Percentiles rank a stretch among this genome's conserved stretches.
Conservation (phyloP, 257 asterid genomes). For the Plantago major region DNA sequence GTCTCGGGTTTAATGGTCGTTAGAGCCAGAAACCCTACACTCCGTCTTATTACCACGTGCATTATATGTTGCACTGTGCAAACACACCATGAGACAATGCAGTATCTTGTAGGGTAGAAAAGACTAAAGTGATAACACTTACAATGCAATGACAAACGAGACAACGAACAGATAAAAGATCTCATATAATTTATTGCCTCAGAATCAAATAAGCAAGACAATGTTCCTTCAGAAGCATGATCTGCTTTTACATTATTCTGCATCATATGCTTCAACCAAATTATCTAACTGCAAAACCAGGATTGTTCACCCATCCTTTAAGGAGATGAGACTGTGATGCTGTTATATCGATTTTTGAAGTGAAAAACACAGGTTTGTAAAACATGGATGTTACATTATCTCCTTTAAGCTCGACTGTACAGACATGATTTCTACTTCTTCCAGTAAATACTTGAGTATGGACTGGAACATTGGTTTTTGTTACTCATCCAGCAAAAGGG, state of each 20-base stretch:
- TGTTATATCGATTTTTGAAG: background rate
- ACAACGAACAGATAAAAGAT: too few relatives aligned
- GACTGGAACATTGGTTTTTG: background rate
- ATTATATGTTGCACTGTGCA: too few relatives aligned
- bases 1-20: too few relatives aligned
- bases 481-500: constrained; percentile 56
- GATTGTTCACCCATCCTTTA: background rate
- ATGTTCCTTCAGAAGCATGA: too few relatives aligned
- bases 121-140: too few relatives aligned
- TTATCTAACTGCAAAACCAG: background rate
- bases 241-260: background rate
- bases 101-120: too few relatives aligned
- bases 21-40: too few relatives aligned
- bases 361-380: background rate
- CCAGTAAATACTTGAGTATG: background rate
- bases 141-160: too few relatives aligned
- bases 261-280: background rate
- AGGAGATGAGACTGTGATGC: background rate
- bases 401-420: background rate
- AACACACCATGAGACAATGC: too few relatives aligned
- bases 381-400: constrained; percentile 1
- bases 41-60: too few relatives aligned
- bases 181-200: background rate
- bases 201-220: background rate
- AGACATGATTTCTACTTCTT: background rate